Percentiles rank a stretch among this genome's conserved stretches.
phyloP scores from a whole-genome alignment of 2,329 filamentous ascomycete species.

The Daldinia eschscholtzii region DNA sequence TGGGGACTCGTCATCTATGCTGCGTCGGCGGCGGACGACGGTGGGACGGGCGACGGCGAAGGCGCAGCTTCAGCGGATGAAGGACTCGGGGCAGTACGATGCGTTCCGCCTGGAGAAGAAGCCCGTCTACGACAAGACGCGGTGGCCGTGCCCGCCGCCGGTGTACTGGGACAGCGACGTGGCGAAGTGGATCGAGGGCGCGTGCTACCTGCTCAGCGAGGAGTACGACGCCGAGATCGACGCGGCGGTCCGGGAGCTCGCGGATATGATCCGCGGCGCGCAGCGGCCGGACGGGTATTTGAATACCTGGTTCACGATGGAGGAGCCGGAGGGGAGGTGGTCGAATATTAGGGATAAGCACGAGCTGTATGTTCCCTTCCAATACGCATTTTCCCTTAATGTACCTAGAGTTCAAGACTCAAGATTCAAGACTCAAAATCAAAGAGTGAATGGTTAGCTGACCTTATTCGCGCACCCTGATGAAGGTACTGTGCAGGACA shows the following conservation, averaged over 20 bases:
- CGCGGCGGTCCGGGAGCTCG: conserved; percentile 66
- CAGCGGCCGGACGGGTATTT: conserved; percentile 73
- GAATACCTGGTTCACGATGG: conserved; percentile 72
- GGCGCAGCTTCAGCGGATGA: conserved; percentile 66
- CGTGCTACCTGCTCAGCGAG: conserved; percentile 66
- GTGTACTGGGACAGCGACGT: conserved; percentile 69
- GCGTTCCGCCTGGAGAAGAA: conserved; percentile 71
- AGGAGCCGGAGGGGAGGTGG: conserved; percentile 67
- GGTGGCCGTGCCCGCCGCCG: conserved; percentile 69
- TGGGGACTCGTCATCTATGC: conserved; percentile 50
- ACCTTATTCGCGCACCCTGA: not conserved
- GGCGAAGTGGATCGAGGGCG: conserved; percentile 73
- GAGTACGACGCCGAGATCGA: conserved; percentile 61
- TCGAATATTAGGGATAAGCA: conserved; percentile 72
- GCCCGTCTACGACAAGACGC: conserved; percentile 63
- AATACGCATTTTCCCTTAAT: not conserved
- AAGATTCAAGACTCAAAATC: not conserved
- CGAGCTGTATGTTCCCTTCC: conserved; percentile 62
- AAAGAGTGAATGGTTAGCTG: conserved; percentile 6
- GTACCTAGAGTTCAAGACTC: not conserved
- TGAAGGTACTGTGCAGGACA: conserved; percentile 70
- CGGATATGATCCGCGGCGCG: conserved; percentile 67
- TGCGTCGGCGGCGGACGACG: conserved; percentile 53
- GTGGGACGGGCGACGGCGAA: conserved; percentile 57
- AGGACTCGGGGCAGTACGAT: conserved; percentile 67